These are phyloP conservation scores for Leccinum longicurvipes DNA, from an alignment of 768 basidiomycete genomes.

Conservation along the genomic window DNA sequence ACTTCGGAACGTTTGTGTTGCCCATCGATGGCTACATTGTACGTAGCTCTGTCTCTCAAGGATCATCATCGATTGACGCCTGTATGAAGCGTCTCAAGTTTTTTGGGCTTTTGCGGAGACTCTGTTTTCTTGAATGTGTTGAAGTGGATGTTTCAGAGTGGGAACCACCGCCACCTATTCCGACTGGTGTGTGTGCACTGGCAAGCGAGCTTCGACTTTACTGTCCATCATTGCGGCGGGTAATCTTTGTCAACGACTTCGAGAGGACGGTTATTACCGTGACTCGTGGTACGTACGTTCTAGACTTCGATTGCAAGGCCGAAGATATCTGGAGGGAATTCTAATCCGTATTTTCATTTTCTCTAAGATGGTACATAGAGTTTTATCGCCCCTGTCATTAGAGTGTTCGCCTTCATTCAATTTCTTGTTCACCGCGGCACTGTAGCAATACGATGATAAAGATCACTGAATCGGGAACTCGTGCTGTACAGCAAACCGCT, in stretches of 20 bases:
- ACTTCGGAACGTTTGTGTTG: conserved; percentile 62
- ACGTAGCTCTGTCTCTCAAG: conserved; percentile 19
- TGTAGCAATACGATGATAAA: conserved; percentile 15
- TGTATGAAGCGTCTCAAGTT: conserved; percentile 52
- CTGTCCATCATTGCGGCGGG: conserved; percentile 45
- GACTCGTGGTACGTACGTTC: conserved; percentile 29
- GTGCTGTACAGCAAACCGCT: too few relatives aligned
- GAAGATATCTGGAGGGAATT: conserved; percentile 34
- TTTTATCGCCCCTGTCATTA: conserved; percentile 1
- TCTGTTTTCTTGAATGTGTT: conserved; percentile 48
- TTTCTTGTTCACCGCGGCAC: conserved; percentile 16
- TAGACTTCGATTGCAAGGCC: conserved; percentile 24
- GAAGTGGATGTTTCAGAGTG: conserved; percentile 67
- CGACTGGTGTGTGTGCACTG: conserved; percentile 54
- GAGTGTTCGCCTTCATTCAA: conserved; percentile 10
- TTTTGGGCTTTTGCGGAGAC: conserved; percentile 55
- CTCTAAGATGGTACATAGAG: not conserved
- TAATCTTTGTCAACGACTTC: conserved; percentile 64
- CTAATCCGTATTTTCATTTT: conserved; percentile 17
- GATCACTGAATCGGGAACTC: not conserved
- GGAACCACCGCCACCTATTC: conserved; percentile 53
- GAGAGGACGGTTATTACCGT: conserved; percentile 49
- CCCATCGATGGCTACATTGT: conserved; percentile 44
- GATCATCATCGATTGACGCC: not conserved
- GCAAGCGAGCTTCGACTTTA: conserved; percentile 61